Percentiles rank a stretch among this genome's conserved stretches.
Evolutionary conservation across 1,284 basidiomycete species (phyloP).

Genomic region (Cryptococcus sp.): DNA sequence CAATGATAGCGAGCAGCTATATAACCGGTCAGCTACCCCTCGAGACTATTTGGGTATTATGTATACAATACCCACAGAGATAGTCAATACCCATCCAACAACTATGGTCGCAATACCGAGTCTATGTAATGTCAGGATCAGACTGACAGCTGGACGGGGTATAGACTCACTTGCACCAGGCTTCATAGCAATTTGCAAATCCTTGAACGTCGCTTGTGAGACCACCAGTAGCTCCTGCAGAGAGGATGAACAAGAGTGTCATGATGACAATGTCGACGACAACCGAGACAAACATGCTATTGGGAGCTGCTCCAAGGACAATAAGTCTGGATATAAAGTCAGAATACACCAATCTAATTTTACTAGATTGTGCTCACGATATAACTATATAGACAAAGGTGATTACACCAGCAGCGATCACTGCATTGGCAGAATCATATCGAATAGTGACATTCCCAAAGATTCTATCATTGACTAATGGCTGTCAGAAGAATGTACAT

Average conservation of each 20-base stretch:
- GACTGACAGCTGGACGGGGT: neutral
- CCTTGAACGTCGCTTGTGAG: conserved; percentile 4
- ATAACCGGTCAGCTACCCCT: no score
- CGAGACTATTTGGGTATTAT: no score
- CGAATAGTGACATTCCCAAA: no score
- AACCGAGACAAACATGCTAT: conserved; percentile 22
- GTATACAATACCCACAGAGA: conserved; percentile 10
- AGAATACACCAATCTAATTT: no score
- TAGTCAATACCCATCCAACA: conserved; percentile 30
- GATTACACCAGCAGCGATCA: conserved; percentile 29
- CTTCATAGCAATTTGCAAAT: conserved; percentile 9
- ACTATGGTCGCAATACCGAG: conserved; percentile 30
- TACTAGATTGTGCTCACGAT: neutral
- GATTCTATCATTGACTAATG: no score
- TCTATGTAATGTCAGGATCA: neutral
- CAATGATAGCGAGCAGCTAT: no score
- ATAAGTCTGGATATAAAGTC: no score
- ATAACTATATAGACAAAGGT: conserved; percentile 25
- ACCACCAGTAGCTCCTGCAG: conserved; percentile 12
- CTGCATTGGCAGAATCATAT: conserved; percentile 22
- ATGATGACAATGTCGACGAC: conserved; percentile 25
- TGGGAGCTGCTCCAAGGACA: conserved; percentile 7
- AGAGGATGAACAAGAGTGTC: conserved; percentile 25
- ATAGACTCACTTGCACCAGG: neutral
- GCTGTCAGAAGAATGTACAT: no score